These are phyloP conservation scores for Pontederia paniculata DNA, from an alignment of 176 grass and related monocot species.

Conservation along the genomic window DNA sequence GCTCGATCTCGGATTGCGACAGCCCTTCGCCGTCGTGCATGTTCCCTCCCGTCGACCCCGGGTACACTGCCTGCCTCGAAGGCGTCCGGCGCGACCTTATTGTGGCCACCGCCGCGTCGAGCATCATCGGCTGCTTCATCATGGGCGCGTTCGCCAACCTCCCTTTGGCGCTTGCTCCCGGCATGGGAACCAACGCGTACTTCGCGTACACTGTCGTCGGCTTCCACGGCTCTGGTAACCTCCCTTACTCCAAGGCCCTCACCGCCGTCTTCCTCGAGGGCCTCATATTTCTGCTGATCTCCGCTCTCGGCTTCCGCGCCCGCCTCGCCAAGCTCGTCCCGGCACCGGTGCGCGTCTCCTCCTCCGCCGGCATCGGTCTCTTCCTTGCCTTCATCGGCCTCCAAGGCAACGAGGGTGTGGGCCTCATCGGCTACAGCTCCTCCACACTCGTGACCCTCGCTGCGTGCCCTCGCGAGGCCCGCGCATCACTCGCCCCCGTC, in stretches of 20 bases:
- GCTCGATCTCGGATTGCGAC: neutral
- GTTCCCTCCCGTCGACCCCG: constrained; percentile 6
- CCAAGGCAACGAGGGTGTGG: constrained; percentile 5
- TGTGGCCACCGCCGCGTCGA: constrained; percentile 6
- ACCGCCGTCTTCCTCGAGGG: constrained; percentile 15
- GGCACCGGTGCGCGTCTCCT: neutral
- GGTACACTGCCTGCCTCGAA: constrained; percentile 2
- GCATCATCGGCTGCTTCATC: constrained; percentile 6
- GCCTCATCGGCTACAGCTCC: constrained; percentile 12
- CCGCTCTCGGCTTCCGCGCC: constrained; percentile 6
- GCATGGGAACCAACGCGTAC: constrained; percentile 13
- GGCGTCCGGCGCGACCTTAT: constrained; percentile 9
- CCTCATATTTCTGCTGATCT: constrained; percentile 1
- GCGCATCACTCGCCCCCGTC: constrained; percentile 7
- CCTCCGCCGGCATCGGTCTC: constrained; percentile 11
- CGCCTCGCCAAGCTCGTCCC: constrained; percentile 13
- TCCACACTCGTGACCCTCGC: constrained; percentile 15
- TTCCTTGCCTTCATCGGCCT: constrained; percentile 18
- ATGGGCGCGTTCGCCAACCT: constrained; percentile 14
- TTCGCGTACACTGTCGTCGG: constrained; percentile 15
- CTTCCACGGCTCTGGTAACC: constrained; percentile 11
- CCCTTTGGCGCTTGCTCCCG: constrained; percentile 5
- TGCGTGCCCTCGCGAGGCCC: constrained; percentile 6
- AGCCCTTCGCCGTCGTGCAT: constrained; percentile 1
- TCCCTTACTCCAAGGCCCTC: constrained; percentile 8